Conservation (phyloP, 495 filamentous ascomycete species). For the Glonium stellatum region DNA sequence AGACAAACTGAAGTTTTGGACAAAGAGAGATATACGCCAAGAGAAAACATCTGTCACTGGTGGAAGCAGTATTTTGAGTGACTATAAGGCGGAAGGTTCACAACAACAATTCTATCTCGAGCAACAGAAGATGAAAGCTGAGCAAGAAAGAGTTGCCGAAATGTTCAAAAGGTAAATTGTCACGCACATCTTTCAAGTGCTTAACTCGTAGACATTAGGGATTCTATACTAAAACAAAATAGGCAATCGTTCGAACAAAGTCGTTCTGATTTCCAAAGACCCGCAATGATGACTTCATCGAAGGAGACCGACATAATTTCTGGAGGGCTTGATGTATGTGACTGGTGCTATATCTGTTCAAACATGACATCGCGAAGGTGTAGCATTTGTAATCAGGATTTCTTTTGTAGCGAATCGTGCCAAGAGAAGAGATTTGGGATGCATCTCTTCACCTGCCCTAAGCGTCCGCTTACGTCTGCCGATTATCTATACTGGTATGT, state of each 20-base stretch:
- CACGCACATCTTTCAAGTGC: neutral
- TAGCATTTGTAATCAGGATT: slow-evolving; percentile 4
- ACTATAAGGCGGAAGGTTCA: neutral
- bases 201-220: neutral
- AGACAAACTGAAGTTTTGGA: neutral
- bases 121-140: neutral
- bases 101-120: neutral
- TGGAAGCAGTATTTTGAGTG: slow-evolving; percentile 4
- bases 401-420: slow-evolving; percentile 10
- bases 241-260: neutral
- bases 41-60: slow-evolving; percentile 6
- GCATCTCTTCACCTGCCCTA: slow-evolving; percentile 7
- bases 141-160: slow-evolving; percentile 10
- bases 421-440: slow-evolving; percentile 5
- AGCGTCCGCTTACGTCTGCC: slow-evolving; percentile 9
- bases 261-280: neutral
- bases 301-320: neutral
- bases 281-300: neutral
- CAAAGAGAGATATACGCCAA: neutral
- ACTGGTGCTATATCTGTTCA: neutral
- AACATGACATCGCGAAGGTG: slow-evolving; percentile 5
- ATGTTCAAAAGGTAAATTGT: slow-evolving; percentile 15
- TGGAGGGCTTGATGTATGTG: neutral
- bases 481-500: slow-evolving; percentile 10
- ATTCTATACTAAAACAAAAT: neutral